Conservation (phyloP, 2,329 filamentous ascomycete genomes). For the Eurotiales sp. region DNA sequence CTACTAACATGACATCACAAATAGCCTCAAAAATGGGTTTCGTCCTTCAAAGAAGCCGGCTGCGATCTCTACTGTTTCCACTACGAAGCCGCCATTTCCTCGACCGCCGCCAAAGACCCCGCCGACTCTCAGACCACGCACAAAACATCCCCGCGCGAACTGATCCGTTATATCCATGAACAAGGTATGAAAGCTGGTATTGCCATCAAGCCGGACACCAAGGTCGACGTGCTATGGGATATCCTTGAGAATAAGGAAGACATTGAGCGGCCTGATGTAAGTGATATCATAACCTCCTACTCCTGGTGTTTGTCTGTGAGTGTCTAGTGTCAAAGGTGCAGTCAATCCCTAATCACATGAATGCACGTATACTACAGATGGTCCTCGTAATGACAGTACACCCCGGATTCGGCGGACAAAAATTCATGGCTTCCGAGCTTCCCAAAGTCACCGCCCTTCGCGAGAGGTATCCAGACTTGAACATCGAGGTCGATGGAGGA, state of each 20-base stretch:
- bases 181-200: constrained; percentile 86
- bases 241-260: constrained; percentile 70
- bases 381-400: constrained; percentile 97
- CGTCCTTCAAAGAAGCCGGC: constrained; percentile 87
- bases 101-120: constrained; percentile 77
- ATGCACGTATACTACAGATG: constrained; percentile 61
- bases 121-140: constrained; percentile 58
- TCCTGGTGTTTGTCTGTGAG: neutral
- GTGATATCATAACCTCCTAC: constrained; percentile 31
- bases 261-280: constrained; percentile 81
- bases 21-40: constrained; percentile 85
- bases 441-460: constrained; percentile 87
- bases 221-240: constrained; percentile 88
- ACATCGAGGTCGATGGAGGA: constrained; percentile 97
- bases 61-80: constrained; percentile 99
- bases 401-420: constrained; percentile 95
- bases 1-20: no score
- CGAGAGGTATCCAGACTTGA: constrained; percentile 79
- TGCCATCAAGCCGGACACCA: constrained; percentile 89
- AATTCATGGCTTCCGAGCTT: constrained; percentile 95
- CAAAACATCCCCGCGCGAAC: constrained; percentile 75
- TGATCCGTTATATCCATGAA: constrained; percentile 88
- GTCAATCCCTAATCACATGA: constrained; percentile 1
- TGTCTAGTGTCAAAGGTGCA: constrained; percentile 1
- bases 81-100: constrained; percentile 87